Percentiles rank a stretch among this genome's conserved stretches.
phyloP scores from a whole-genome alignment of 345 rosid species.

The Moricandia moricandioides region DNA sequence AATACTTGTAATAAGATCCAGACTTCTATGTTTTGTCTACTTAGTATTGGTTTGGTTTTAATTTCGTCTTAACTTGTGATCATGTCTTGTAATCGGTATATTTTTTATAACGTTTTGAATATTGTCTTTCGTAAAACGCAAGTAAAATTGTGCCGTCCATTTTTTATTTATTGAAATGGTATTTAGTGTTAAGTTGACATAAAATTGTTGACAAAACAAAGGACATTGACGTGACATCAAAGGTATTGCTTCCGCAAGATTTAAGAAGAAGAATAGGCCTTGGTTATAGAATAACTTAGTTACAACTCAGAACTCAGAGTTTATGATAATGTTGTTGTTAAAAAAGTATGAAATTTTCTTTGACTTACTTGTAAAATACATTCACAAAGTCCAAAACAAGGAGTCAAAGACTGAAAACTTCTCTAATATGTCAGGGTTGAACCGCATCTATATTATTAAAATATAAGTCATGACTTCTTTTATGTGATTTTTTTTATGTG shows the following conservation, averaged over 20 bases:
- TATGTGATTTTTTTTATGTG: too few species aligned
- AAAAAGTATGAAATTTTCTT: not conserved
- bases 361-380: slow-evolving; percentile 4
- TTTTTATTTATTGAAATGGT: not conserved
- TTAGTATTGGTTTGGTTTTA: not conserved
- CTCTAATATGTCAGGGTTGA: not conserved
- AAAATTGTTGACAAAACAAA: not conserved
- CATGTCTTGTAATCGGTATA: not conserved
- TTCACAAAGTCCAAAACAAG: not conserved
- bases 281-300: not conserved
- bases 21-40: not conserved
- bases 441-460: too few species aligned
- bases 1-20: not conserved
- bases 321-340: not conserved
- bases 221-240: not conserved
- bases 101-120: not conserved
- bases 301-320: not conserved
- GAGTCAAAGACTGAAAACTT: not conserved
- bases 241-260: not conserved
- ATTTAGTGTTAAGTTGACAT: not conserved
- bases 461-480: too few species aligned
- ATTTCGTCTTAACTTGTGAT: not conserved
- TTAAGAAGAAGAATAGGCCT: not conserved
- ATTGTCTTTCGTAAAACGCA: not conserved
- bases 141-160: not conserved